Base-by-base conservation (phyloP, 2,329 filamentous ascomycete genomes). In the Cercospora zeina region DNA sequence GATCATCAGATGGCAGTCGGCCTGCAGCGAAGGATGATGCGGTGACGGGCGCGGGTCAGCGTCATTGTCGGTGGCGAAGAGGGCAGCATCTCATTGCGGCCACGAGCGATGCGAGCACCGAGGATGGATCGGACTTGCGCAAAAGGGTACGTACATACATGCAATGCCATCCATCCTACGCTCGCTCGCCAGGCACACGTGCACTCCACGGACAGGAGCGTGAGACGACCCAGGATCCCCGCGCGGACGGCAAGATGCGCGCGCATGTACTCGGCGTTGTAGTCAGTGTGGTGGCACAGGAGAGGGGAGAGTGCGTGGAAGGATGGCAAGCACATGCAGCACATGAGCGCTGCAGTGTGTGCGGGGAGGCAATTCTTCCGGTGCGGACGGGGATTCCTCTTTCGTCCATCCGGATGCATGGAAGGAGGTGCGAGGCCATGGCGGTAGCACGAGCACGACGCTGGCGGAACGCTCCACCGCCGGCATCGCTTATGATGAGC, bases 241-340 rank as follows among this genome's bases (percentile, higher is more conserved):
- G 24, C 16, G 16, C 3, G 1, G 4, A 16, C 36, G 37, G 54
- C 36, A 42, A 45, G 19, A 59, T 58, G 55, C 30, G 42, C 37
- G n/a, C 16, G 42, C 39, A 58, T 50, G 42, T 34, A 34, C 24
- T 21, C 55, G 42, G 42, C 55, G 19, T 37, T 24, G 55, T 50
- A 50, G 16, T 36, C 39, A n/a, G 30, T 34, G 39, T 45, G 39
- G 42, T 58, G 8, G 42, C 45, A 58, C 55, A 51, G 24, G 55
- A 50, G 55, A 58, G 55, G 55, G 55, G 47, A 59, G 42, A 27
- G 55, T 31, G 55, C 30, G 13, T 34, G 42, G 55, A 19, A 58
- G 55, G 55, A 58, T 47, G 34, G 54, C n/a, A 7, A 27, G 24
- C 24, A 36, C n/a, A 27, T 1, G 42, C 45, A 19, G 54, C 34